phyloP scores from a whole-genome alignment of 495 filamentous ascomycete genomes.

The Lophiotrema nucula region DNA sequence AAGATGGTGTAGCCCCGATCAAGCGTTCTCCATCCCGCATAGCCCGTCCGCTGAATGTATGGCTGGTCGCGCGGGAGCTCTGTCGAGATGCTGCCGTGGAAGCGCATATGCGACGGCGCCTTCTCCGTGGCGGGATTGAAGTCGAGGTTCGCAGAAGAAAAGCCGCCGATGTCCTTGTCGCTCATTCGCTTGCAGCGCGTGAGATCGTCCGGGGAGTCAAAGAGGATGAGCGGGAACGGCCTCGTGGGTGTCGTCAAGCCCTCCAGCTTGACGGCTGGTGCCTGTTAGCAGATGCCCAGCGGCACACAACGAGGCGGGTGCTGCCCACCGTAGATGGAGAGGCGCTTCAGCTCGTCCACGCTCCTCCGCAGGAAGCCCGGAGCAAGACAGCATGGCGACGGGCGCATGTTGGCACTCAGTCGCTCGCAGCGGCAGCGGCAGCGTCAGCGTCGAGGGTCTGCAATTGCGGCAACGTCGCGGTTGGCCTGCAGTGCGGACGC shows the following conservation, averaged over 20 bases:
- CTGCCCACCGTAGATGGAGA: slow-evolving; percentile 55
- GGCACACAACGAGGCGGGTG: background rate
- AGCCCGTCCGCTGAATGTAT: slow-evolving; percentile 71
- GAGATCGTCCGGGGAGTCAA: slow-evolving; percentile 63
- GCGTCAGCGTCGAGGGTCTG: background rate
- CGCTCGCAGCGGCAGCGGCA: background rate
- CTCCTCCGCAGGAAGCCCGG: slow-evolving; percentile 62
- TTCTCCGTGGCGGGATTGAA: slow-evolving; percentile 53
- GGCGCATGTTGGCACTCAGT: slow-evolving; percentile 12
- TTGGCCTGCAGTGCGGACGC: background rate
- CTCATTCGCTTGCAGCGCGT: slow-evolving; percentile 76
- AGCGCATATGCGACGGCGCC: slow-evolving; percentile 63
- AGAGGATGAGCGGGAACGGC: slow-evolving; percentile 60
- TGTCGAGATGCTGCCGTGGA: slow-evolving; percentile 85
- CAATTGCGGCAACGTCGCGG: no score
- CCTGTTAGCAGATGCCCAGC: slow-evolving; percentile 37
- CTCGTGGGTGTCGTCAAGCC: slow-evolving; percentile 55
- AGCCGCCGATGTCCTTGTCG: slow-evolving; percentile 83
- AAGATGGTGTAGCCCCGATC: slow-evolving; percentile 60
- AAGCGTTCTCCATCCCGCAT: slow-evolving; percentile 78
- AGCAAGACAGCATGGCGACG: slow-evolving; percentile 48
- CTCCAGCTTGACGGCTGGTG: slow-evolving; percentile 48
- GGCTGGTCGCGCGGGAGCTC: slow-evolving; percentile 73
- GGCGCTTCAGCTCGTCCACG: slow-evolving; percentile 63
- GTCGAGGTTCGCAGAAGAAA: slow-evolving; percentile 70